A percentile compares a stretch with the other conserved stretches of the same genome.
phyloP scores from a whole-genome alignment of 352 stramenopile species.

The Phytophthora citricola region DNA sequence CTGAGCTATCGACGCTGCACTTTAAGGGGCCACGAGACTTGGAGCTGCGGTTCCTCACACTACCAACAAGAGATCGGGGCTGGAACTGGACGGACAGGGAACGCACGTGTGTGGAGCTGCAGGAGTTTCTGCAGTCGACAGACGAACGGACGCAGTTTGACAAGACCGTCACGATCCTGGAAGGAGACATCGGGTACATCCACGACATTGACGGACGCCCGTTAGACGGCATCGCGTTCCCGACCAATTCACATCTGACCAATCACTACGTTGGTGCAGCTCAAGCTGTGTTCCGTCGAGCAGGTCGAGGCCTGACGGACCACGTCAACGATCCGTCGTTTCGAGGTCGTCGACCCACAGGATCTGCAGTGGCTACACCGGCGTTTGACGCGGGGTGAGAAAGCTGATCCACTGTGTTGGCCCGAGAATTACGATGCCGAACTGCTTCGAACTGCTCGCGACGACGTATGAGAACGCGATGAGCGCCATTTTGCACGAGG shows the following conservation, averaged over 20 bases:
- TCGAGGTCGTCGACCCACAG: constrained; percentile 27
- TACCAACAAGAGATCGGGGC: constrained; percentile 24
- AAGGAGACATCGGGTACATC: constrained; percentile 47
- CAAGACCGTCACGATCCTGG: constrained; percentile 30
- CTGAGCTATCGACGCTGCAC: constrained; percentile 36
- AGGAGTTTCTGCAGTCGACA: constrained; percentile 42
- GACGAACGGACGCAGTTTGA: constrained; percentile 43
- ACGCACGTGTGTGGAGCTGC: constrained; percentile 39
- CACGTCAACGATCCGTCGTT: constrained; percentile 47
- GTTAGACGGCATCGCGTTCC: constrained; percentile 55
- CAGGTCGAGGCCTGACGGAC: constrained; percentile 37
- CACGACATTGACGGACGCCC: constrained; percentile 31
- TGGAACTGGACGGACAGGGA: constrained; percentile 37
- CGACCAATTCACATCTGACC: constrained; percentile 45
- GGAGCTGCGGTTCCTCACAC: constrained; percentile 30
- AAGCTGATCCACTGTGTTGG: constrained; percentile 69
- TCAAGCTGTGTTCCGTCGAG: constrained; percentile 51
- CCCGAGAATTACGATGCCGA: constrained; percentile 39
- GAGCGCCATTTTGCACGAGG: constrained; percentile 43
- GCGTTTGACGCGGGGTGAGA: constrained; percentile 52
- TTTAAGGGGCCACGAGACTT: constrained; percentile 28
- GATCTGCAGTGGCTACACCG: constrained; percentile 52
- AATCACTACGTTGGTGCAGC: constrained; percentile 55
- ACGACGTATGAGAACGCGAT: constrained; percentile 55
- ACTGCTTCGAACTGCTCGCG: constrained; percentile 46